Conservation (phyloP, 2,329 filamentous ascomycete species). For the Xylaria polymorpha region DNA sequence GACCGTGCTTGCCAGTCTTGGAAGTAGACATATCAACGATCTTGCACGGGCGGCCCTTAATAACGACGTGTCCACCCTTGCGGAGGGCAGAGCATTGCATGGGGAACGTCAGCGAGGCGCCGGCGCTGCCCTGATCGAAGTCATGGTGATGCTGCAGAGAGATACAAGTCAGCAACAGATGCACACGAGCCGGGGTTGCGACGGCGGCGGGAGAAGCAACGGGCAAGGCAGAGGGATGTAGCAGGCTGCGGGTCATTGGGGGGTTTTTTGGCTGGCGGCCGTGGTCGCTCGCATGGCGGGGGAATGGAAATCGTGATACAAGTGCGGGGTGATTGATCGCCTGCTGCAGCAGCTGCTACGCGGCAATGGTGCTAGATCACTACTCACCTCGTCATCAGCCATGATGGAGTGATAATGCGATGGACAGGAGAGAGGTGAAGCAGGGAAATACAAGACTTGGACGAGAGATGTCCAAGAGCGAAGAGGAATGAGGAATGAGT, state of each 20-base stretch:
- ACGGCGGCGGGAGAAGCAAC: background rate
- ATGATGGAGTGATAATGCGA: conserved; percentile 64
- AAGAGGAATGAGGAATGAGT: conserved; percentile 41
- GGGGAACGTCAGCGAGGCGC: conserved; percentile 92
- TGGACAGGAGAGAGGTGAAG: conserved; percentile 2
- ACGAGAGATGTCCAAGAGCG: conserved; percentile 41
- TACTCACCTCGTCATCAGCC: conserved; percentile 67
- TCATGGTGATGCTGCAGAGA: conserved; percentile 69
- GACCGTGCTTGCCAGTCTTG: conserved; percentile 99
- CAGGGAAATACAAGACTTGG: conserved; percentile 43
- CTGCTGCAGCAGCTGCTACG: conserved; percentile 9
- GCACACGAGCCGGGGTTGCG: conserved; percentile 3
- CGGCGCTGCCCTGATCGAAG: conserved; percentile 96
- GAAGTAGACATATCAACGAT: conserved; percentile 99
- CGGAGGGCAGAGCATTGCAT: conserved; percentile 99
- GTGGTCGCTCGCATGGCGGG: conserved; percentile 25
- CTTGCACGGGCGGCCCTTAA: conserved; percentile 99
- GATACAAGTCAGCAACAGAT: conserved; percentile 38
- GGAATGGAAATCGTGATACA: conserved; percentile 36
- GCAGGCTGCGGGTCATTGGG: conserved; percentile 17
- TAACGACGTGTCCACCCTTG: conserved; percentile 99
- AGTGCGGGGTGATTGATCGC: conserved; percentile 41
- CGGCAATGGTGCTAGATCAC: conserved; percentile 1
- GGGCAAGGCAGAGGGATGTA: conserved; percentile 13
- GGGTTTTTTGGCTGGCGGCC: conserved; percentile 21